Base-by-base conservation (phyloP, 148 eudicot species). In the Rheum nobile region DNA sequence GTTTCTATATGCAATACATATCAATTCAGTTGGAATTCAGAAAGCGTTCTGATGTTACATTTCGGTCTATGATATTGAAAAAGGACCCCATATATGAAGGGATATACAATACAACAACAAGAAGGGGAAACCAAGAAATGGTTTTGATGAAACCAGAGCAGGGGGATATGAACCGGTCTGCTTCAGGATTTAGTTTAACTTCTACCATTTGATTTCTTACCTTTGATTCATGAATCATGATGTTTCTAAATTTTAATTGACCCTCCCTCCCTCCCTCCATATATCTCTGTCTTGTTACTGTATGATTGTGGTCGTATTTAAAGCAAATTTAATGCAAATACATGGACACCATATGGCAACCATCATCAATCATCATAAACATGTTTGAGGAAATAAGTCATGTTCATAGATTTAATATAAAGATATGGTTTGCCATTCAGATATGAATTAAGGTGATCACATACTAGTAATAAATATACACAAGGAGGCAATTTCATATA, bases 61-160 rank as follows among this genome's bases (percentile, higher is more conserved):
- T n/a, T n/a, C n/a, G n/a, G n/a, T n/a, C n/a, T n/a, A n/a, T n/a
- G 74, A 82, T 72, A 48, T 24, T 57, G 4, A 80, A 77, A 22
- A 79, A 79, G 21, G 79, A 80, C 71, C 74, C 91, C 93, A 88
- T 87, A 59, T 69, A 79, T 42, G 75, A 46, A 83, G 69, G 76
- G 73, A 69, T 71, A 72, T 72, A 77, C 74, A 76, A 65, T 31
- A 13, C n/a, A 65, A 16, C 39, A 65, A 28, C 48, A n/a, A n/a
- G n/a, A 38, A 72, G 42, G 32, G 38, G 19, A 57, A 52, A 57
- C 22, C 10, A 71, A 76, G 63, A 26, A 73, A 31, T 65, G 63
- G 79, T 71, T 63, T 70, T n/a, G n/a, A 70, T 78, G 79, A 50
- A 55, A 70, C 67, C 61, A 76, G 75, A 68, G 41, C 71, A 47